Evolutionary conservation across 228 moss, liverwort and hornwort species (phyloP), one percentile per base, ranked within the genome.

Genomic region (Sphagnum fallax): DNA sequence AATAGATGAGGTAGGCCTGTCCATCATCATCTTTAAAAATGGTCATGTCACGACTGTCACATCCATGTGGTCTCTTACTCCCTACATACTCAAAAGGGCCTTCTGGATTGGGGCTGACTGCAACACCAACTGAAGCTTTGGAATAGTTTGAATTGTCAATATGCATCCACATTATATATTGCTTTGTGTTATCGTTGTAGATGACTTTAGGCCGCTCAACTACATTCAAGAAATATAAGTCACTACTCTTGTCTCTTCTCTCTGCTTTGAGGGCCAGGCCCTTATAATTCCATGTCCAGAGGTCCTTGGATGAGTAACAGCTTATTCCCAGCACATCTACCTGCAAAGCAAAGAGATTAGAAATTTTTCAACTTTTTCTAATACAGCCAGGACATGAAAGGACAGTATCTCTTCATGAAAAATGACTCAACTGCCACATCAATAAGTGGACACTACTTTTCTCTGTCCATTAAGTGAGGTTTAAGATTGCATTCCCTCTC

Each of bases 151-250:
- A 84, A 59, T 90, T 93, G 76, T 98, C 98, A 51, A 98, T 78
- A 74, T 98, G 92, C 94, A 98, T 90, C 98, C 98, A 98, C 93
- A 98, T 98, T 52, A 98, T 84, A 67, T 78, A 98, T 53, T 90
- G 90, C 11, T 83, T 86, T 48, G 89, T 93, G 51, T 68, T 69
- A 52, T 89, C 90, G 65, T 98, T 98, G 70, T 90, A 94, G 55
- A 98, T 83, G 53, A 98, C 98, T 77, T 98, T 98, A 0, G 98
- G 98, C 66, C 98, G 88, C 78, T 98, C 98, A 60, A 94, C 76
- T 52, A 98, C 92, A 70, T 94, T 94, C 71, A 79, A 83, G 57
- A 83, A 80, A 70, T 92, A 77, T 14, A 98, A 79, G 81, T 92
- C 98, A 78, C 80, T 90, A 9, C 64, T 78, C 77, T 74, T 86